Base-by-base conservation (phyloP, 495 filamentous ascomycete genomes). In the Emericellopsis terricola region DNA sequence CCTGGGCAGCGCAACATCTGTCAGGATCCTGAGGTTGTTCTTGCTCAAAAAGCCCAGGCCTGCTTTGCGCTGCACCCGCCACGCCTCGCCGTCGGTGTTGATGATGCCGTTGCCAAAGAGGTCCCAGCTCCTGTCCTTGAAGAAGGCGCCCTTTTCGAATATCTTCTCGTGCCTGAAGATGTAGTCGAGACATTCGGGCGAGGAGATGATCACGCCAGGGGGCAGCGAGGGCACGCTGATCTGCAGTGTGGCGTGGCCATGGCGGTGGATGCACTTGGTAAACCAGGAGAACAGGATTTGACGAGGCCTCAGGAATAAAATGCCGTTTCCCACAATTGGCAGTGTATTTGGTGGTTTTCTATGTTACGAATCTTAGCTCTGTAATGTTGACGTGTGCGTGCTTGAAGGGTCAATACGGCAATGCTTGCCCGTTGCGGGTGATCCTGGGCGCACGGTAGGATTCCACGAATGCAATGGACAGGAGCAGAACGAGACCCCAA, bases 41-140 rank as follows among this genome's bases (percentile, higher is more conserved):
- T 55, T 56, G 43, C 50, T 75, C 38, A 75, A 65, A 39, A 73
- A 73, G 10, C 60, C 50, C 11, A 68, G 43, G 1, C 70, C 70
- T 20, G 70, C 69, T 44, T 71, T 73, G 19, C 70, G 52, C 43
- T 75, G 70, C 1, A 62, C 50, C 38, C 60, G 69, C 69, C 70
- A 73, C 24, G 71, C 41, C 11, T 71, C 67, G 8, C 70, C 70
- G 36, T 75, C 70, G 14, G 64, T 63, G 40, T 73, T 75, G 40
- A 75, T 73, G 43, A 75, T 75, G 8, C 70, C 70, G 32, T 69
- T 62, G 0, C 69, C 69, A 34, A 75, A 75, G 1, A 75, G 48
- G 43, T 73, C 69, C 64, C 66, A 68, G 0, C 68, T 64, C 19
- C 67, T 58, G 3, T 43, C 41, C 38, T 68, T 69, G 45, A 75